Conservation (phyloP, 2,329 filamentous ascomycete genomes). For the Botrytis hyacinthi region DNA sequence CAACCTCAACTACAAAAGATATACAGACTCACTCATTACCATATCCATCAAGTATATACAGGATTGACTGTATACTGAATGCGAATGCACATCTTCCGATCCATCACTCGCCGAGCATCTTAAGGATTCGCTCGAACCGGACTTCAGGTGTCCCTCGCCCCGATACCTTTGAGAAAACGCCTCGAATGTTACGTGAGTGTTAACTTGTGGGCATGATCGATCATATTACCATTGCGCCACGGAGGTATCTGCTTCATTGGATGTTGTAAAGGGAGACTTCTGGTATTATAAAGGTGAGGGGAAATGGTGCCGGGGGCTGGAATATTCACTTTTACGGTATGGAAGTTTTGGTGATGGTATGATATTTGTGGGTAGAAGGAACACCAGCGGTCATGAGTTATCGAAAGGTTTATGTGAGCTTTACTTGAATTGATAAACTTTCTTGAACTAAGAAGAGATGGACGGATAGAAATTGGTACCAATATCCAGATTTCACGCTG, state of each 20-base stretch:
- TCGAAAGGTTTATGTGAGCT: background rate
- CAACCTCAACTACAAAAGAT: background rate
- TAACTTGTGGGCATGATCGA: background rate
- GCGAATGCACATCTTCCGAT: background rate
- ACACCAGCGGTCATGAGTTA: background rate
- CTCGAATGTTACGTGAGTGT: background rate
- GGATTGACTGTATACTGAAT: background rate
- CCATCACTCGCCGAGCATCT: background rate
- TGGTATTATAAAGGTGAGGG: background rate
- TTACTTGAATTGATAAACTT: background rate
- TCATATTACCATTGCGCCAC: background rate
- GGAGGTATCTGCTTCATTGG: background rate
- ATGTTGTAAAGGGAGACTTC: background rate
- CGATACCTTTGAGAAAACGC: background rate
- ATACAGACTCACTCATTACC: background rate
- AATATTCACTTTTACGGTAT: background rate
- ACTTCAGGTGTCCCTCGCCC: background rate
- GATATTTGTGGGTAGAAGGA: background rate
- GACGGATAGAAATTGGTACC: background rate
- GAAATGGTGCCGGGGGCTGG: background rate
- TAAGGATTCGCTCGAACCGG: background rate
- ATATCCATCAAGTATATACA: background rate
- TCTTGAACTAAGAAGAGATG: background rate
- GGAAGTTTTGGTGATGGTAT: background rate
- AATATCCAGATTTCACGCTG: background rate